phyloP scores from a whole-genome alignment of 192 early-diverging fungal species.

The Pilobolus umbonatus region DNA sequence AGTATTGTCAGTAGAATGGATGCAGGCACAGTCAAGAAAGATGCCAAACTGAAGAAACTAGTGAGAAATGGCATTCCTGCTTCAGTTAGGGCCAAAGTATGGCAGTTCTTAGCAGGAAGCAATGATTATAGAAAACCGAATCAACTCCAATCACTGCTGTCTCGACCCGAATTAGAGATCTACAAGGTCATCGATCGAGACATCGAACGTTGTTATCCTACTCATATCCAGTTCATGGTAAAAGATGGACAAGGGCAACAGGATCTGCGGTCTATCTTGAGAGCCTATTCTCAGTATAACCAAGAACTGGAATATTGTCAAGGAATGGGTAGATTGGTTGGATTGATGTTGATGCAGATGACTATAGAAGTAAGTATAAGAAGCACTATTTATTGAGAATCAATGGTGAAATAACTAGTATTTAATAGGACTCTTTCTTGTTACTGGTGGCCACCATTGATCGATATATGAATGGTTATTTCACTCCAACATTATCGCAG shows the following conservation, averaged over 20 bases:
- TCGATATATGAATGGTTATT: conserved; percentile 75
- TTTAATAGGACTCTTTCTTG: conserved; percentile 83
- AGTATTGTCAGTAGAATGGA: conserved; percentile 33
- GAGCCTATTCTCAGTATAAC: conserved; percentile 87
- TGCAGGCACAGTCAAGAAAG: conserved; percentile 33
- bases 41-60: conserved; percentile 64
- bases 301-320: conserved; percentile 88
- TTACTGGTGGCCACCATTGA: conserved; percentile 71
- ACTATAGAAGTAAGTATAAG: conserved; percentile 64
- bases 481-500: conserved; percentile 64
- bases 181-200: conserved; percentile 92
- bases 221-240: conserved; percentile 76
- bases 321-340: conserved; percentile 92
- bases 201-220: conserved; percentile 79
- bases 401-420: neutral
- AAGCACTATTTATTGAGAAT: conserved; percentile 48
- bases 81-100: conserved; percentile 63
- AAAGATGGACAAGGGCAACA: conserved; percentile 65
- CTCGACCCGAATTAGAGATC: conserved; percentile 43
- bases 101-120: conserved; percentile 61
- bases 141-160: conserved; percentile 37
- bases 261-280: conserved; percentile 73
- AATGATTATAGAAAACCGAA: conserved; percentile 45
- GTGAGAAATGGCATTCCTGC: conserved; percentile 64
- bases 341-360: conserved; percentile 87